phyloP scores from a whole-genome alignment of 495 filamentous ascomycete species.

The Lasiosphaeriaceae sp. region DNA sequence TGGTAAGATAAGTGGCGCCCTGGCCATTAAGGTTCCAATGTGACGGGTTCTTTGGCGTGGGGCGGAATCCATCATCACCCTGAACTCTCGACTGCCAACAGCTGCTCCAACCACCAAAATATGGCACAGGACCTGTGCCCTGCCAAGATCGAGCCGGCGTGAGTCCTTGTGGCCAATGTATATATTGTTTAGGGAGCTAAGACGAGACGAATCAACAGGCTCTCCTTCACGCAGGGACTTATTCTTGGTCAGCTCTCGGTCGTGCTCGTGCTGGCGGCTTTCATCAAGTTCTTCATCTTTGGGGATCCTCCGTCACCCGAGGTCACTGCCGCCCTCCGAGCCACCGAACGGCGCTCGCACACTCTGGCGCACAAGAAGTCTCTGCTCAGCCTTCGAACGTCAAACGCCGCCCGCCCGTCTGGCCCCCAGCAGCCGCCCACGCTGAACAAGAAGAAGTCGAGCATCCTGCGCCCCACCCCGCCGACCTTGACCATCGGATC shows the following conservation, averaged over 20 bases:
- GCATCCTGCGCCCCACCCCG: constrained; percentile 61
- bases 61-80: too few relatives aligned
- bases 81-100: too few relatives aligned
- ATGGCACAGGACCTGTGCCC: constrained; percentile 41
- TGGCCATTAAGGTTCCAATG: too few relatives aligned
- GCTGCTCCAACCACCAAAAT: background rate
- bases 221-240: constrained; percentile 91
- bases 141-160: constrained; percentile 45
- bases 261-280: constrained; percentile 81
- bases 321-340: constrained; percentile 61
- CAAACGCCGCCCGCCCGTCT: constrained; percentile 34
- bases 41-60: too few relatives aligned
- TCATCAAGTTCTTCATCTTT: constrained; percentile 99
- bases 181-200: background rate
- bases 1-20: background rate
- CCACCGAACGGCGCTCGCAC: constrained; percentile 61
- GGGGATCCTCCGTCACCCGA: constrained; percentile 85
- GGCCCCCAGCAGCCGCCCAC: constrained; percentile 26
- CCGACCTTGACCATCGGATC: constrained; percentile 72
- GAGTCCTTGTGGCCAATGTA: constrained; percentile 11
- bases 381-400: constrained; percentile 50
- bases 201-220: constrained; percentile 38
- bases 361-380: constrained; percentile 67
- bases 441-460: constrained; percentile 72
- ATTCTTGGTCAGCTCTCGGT: constrained; percentile 91